Evolutionary conservation across 2,329 filamentous ascomycete genomes (phyloP).

Genomic region (Trichothecium sympodiale): DNA sequence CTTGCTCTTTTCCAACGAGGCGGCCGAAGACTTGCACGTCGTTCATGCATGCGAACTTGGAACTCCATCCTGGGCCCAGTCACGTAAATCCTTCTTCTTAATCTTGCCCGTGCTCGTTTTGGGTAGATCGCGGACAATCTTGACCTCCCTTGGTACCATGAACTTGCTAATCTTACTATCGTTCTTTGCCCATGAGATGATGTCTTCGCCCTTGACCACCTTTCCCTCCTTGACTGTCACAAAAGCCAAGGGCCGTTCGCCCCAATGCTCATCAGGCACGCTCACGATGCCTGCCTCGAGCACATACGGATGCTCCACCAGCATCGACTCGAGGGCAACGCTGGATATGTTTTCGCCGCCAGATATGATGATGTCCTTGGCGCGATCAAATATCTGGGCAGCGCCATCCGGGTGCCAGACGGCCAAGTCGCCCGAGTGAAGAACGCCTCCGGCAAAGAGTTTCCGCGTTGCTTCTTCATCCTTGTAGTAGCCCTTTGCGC

Average conservation of each 20-base stretch:
- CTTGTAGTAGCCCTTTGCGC: conserved; percentile 84
- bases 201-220: conserved; percentile 35
- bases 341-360: conserved; percentile 96
- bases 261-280: conserved; percentile 83
- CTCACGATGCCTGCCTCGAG: conserved; percentile 88
- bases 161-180: conserved; percentile 77
- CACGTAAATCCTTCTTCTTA: conserved; percentile 83
- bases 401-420: conserved; percentile 89
- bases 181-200: conserved; percentile 80
- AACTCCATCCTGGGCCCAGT: conserved; percentile 52
- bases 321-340: conserved; percentile 81
- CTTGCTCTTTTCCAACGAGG: background rate
- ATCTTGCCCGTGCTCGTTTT: conserved; percentile 98
- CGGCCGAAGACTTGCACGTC: background rate
- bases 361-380: conserved; percentile 97
- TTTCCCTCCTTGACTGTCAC: conserved; percentile 68
- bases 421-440: conserved; percentile 85
- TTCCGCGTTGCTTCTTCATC: conserved; percentile 76
- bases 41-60: background rate
- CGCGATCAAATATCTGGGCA: conserved; percentile 83
- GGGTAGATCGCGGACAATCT: conserved; percentile 77
- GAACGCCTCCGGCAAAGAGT: conserved; percentile 74
- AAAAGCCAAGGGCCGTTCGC: conserved; percentile 90
- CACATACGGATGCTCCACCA: conserved; percentile 78
- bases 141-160: conserved; percentile 67